These are phyloP conservation scores for Wickerhamiella bombiphila DNA, from an alignment of 805 yeast genomes.

Conservation along the genomic window DNA sequence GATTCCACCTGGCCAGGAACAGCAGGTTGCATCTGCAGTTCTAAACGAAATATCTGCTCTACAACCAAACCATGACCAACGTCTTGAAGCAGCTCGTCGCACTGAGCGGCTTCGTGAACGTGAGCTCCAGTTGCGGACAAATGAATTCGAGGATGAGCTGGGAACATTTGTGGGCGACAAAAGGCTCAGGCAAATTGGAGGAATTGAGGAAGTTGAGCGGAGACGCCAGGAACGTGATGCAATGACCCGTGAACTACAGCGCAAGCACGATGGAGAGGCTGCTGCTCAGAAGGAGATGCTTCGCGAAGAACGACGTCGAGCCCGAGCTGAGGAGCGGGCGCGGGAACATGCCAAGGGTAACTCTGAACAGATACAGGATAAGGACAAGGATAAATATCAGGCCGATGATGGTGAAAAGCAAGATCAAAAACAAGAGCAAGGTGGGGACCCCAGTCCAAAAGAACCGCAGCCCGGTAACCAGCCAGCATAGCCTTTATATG, in stretches of 20 bases:
- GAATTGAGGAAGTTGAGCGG: conserved; percentile 74
- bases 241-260: conserved; percentile 40
- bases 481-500: too few relatives aligned
- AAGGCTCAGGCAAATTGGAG: conserved; percentile 70
- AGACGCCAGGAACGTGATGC: conserved; percentile 46
- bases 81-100: conserved; percentile 76
- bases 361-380: conserved; percentile 27
- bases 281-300: conserved; percentile 11
- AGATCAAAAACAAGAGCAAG: not conserved
- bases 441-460: not conserved
- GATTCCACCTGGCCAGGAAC: conserved; percentile 15
- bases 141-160: conserved; percentile 71
- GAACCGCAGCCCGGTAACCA: not conserved
- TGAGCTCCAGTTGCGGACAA: conserved; percentile 45
- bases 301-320: conserved; percentile 13
- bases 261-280: conserved; percentile 20
- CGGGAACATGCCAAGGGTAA: not conserved
- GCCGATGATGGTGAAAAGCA: too few relatives aligned
- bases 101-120: conserved; percentile 71
- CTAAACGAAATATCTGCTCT: conserved; percentile 64
- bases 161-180: conserved; percentile 71
- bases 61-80: conserved; percentile 66
- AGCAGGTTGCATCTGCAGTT: conserved; percentile 34
- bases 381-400: too few relatives aligned
- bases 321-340: conserved; percentile 3